A percentile compares a stretch with the other conserved stretches of the same genome.
phyloP scores from a whole-genome alignment of 169 alveolate genomes.

The Plasmodium adleri region DNA sequence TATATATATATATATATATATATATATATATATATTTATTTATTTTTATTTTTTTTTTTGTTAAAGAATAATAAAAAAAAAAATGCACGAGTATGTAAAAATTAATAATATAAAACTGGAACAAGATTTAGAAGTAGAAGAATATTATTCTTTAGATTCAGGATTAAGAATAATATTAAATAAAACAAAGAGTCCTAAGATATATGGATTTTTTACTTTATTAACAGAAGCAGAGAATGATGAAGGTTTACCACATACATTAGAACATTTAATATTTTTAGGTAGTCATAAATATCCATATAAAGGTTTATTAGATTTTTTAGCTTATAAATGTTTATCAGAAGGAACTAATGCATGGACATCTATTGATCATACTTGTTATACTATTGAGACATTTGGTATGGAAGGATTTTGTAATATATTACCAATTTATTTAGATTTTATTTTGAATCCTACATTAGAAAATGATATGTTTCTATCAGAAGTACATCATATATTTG shows the following conservation, averaged over 20 bases:
- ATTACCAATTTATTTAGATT: conserved; percentile 90
- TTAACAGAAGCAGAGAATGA: conserved; percentile 89
- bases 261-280: conserved; percentile 90
- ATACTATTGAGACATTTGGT: conserved; percentile 90
- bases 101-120: conserved; percentile 28
- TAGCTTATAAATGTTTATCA: conserved; percentile 87
- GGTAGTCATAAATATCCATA: conserved; percentile 89
- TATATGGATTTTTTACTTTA: conserved; percentile 78
- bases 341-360: conserved; percentile 94
- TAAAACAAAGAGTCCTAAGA: conserved; percentile 78
- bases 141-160: conserved; percentile 39
- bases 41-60: background rate
- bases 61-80: background rate
- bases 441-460: conserved; percentile 86
- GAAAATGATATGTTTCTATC: conserved; percentile 86
- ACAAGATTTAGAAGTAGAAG: conserved; percentile 50
- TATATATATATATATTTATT: background rate
- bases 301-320: conserved; percentile 87
- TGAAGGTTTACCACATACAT: conserved; percentile 92
- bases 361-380: conserved; percentile 86
- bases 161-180: conserved; percentile 50
- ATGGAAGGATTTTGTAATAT: conserved; percentile 88
- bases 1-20: no score
- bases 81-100: conserved; percentile 33
- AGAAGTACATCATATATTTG: conserved; percentile 88